Evolutionary conservation across 768 basidiomycete genomes (phyloP), one percentile per base, ranked within the genome.

Genomic region (Amanita muscaria): DNA sequence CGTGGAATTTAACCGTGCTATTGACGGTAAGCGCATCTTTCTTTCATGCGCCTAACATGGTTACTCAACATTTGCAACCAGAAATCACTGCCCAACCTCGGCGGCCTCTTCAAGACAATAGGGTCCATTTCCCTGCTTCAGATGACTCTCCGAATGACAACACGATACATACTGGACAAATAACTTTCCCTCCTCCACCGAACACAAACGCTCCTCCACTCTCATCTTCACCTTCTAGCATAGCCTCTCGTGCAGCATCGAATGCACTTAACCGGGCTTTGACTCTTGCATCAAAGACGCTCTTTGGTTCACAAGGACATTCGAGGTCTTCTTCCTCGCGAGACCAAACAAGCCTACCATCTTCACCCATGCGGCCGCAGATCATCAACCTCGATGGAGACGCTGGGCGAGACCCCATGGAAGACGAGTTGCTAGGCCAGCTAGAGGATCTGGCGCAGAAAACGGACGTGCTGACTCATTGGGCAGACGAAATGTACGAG

Each of bases 381-480:
- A 68, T 81, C 22, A 67, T 83, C 31, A 55, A 70, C 2, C 49
- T 67, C 40, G 73, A 69, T 39, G 65, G 63, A 4, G 70, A 70
- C 36, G 65, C 57, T 4, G 66, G 69, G 49, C 62, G 74, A 15
- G 83, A 87, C 54, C 83, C 82, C 1, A 66, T 85, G 52, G 91
- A 96, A 53, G 88, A 94, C 49, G 77, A 79, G 48, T 62, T 96
- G n/a, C 65, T 96, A n/a, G 77, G 70, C 2, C 61, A 66, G 15
- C 66, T 98, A 33, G 94, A 98, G 58, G 87, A 93, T 51, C 67
- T 93, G 3, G 94, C 93, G 25, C 89, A 96, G 71, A 99, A 98
- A 73, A 94, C 94, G 25, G 82, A 88, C 49, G 91, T 93, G 42
- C 66, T 98, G 47, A 86, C 87, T 46, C 83, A 87, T 49, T 94